phyloP scores from a whole-genome alignment of 1,284 basidiomycete species.

The Retiboletus flavoniger region DNA sequence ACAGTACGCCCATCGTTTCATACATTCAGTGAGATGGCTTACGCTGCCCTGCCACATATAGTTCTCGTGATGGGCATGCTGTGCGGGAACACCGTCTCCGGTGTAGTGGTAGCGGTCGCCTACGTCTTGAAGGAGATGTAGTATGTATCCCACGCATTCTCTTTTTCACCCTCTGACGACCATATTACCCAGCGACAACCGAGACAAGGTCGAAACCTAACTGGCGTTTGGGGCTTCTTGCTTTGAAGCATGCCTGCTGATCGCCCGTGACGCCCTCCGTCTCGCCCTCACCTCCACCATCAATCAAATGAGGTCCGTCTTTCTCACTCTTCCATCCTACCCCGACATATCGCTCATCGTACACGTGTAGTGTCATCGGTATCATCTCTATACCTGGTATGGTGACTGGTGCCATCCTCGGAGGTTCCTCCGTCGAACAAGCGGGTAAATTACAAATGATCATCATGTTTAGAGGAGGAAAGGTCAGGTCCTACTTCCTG shows the following conservation, averaged over 20 bases:
- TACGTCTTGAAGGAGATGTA: constrained; percentile 65
- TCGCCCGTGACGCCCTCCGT: constrained; percentile 74
- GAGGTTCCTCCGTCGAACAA: constrained; percentile 79
- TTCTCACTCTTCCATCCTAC: not conserved
- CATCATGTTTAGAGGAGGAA: constrained; percentile 68
- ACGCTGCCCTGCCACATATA: constrained; percentile 29
- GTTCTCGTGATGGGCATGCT: constrained; percentile 89
- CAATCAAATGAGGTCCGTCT: constrained; percentile 76
- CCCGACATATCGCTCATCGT: not conserved
- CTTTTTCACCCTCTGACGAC: not conserved
- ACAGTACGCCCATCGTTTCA: constrained; percentile 48
- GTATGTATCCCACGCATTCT: constrained; percentile 39
- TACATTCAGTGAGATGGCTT: not conserved
- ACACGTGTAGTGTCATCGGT: constrained; percentile 64
- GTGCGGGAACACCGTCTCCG: constrained; percentile 75
- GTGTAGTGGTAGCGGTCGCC: constrained; percentile 66
- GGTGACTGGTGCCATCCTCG: constrained; percentile 89
- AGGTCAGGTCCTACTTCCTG: too few species aligned
- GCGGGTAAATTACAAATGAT: constrained; percentile 85
- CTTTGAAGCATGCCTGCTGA: constrained; percentile 76
- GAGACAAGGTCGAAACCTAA: constrained; percentile 80
- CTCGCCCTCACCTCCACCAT: constrained; percentile 77
- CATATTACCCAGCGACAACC: constrained; percentile 58
- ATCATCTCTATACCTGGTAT: constrained; percentile 75
- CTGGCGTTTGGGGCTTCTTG: constrained; percentile 81